Evolutionary conservation across 2,329 filamentous ascomycete species (phyloP), one percentile per base, ranked within the genome.

Genomic region (Amesomyces nigricolor): DNA sequence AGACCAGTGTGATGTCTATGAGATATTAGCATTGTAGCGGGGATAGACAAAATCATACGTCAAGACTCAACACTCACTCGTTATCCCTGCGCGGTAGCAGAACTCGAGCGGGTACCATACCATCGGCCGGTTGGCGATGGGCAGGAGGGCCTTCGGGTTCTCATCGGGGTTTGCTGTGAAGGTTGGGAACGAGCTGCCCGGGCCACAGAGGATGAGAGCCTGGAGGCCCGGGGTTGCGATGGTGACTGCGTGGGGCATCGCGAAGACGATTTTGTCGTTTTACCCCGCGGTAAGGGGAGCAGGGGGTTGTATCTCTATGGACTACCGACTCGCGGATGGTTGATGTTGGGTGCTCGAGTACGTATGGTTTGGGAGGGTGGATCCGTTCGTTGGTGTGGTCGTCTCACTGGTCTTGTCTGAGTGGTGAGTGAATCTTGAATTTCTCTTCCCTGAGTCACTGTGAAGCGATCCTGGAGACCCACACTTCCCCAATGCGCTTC

Each of bases 71-170:
- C 16, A 58, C 60, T 50, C 16, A 88, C 87, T 78, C 66, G 85
- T 88, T 62, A 91, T 82, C 63, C 89, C 88, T 70, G 87, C 88
- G 38, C 88, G 83, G 67, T 90, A 88, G 71, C 88, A 92, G 73
- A 89, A 92, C 65, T 92, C 88, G 40, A 94, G 81, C 5, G 89
- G 86, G 69, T 94, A 94, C 87, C 89, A 92, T 45, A 94, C 86
- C 89, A 94, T 94, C 1, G 89, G 89, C 63, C 89, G 75, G 69
- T 94, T 94, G 37, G 89, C 89, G 57, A 94, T 87, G 5, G 89
- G 89, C 7, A 94, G 73, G 19, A 94, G 79, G 9, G 89, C 88
- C 72, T 94, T 94, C 9, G 89, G 88, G 58, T 88, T 85, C 67
- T 91, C 86, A 71, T 87, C 84, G 5, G 88, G 86, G 59, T 86